phyloP scores from a whole-genome alignment of 441 rosid species.

The Raphanus hybrid region DNA sequence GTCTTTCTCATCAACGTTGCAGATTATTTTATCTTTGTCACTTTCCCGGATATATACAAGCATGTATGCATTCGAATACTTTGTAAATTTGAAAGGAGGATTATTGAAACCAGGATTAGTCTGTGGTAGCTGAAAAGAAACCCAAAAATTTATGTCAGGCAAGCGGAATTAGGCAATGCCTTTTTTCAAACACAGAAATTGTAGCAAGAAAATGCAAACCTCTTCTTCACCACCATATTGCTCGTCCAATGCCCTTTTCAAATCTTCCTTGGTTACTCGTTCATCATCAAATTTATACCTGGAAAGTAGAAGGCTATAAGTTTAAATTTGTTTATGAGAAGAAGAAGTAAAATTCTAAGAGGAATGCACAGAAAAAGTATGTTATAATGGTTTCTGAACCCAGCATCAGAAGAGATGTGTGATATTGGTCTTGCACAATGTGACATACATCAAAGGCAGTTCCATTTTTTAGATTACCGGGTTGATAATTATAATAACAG shows the following conservation, averaged over 20 bases:
- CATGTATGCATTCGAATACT: slow-evolving; percentile 80
- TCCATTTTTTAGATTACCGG: background rate
- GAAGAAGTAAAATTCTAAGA: background rate
- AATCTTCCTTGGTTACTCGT: slow-evolving; percentile 70
- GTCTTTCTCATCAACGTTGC: slow-evolving; percentile 78
- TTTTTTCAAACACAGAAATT: slow-evolving; percentile 3
- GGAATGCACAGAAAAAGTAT: background rate
- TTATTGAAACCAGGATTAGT: slow-evolving; percentile 74
- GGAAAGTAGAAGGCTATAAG: background rate
- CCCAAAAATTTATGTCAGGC: slow-evolving; percentile 24
- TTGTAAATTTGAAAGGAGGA: slow-evolving; percentile 69
- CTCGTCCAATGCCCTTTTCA: slow-evolving; percentile 70
- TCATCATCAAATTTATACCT: slow-evolving; percentile 82
- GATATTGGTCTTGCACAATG: slow-evolving; percentile 10
- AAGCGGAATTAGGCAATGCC: slow-evolving; percentile 8
- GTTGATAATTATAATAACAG: background rate
- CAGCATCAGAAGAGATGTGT: slow-evolving; percentile 12
- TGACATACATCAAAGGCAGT: slow-evolving; percentile 14
- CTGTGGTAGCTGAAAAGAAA: slow-evolving; percentile 61
- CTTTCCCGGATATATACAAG: slow-evolving; percentile 80
- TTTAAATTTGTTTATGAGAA: background rate
- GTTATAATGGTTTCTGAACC: background rate
- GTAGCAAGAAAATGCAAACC: slow-evolving; percentile 46
- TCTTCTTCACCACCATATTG: slow-evolving; percentile 84
- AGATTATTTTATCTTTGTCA: slow-evolving; percentile 73